phyloP scores from a whole-genome alignment of 2,329 filamentous ascomycete species.

The Biscogniauxia mediterranea region DNA sequence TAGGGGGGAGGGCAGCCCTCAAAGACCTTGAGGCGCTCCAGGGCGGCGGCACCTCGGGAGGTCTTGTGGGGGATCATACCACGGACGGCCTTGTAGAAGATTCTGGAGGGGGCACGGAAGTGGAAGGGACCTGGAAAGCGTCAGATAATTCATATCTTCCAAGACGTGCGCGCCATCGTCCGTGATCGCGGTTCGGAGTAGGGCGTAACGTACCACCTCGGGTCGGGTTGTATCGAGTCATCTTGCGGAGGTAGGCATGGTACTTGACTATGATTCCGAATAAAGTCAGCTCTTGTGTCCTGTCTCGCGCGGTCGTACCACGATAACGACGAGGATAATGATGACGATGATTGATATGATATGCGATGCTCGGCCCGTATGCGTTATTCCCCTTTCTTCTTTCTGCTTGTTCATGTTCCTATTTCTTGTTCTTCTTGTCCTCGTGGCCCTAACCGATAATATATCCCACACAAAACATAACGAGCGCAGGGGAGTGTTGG shows the following conservation, averaged over 20 bases:
- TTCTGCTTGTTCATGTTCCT: too few species aligned
- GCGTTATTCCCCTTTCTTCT: too few species aligned
- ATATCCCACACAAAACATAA: not conserved
- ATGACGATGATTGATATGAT: too few species aligned
- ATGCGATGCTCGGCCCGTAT: too few species aligned
- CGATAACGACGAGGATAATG: too few species aligned
- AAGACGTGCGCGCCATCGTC: conserved; percentile 8
- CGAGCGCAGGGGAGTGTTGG: not conserved
- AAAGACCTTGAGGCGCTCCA: conserved; percentile 99
- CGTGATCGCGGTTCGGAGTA: conserved; percentile 16
- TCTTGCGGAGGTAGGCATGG: conserved; percentile 99
- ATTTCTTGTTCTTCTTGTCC: not conserved
- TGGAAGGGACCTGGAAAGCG: conserved; percentile 83
- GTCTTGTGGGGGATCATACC: conserved; percentile 99
- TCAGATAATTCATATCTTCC: conserved; percentile 28
- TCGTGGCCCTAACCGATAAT: not conserved
- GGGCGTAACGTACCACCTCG: conserved; percentile 74
- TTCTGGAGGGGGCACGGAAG: conserved; percentile 97
- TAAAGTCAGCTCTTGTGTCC: conserved; percentile 41
- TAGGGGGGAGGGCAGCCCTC: conserved; percentile 99
- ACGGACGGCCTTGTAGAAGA: conserved; percentile 99
- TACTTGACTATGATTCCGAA: conserved; percentile 84
- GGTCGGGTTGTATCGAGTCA: conserved; percentile 99
- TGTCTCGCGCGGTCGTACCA: not conserved
- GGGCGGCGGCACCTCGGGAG: conserved; percentile 88